Evolutionary conservation across 2,329 filamentous ascomycete genomes (phyloP), one percentile per base, ranked within the genome.

Genomic region (Ceratocystis alfenasii): DNA sequence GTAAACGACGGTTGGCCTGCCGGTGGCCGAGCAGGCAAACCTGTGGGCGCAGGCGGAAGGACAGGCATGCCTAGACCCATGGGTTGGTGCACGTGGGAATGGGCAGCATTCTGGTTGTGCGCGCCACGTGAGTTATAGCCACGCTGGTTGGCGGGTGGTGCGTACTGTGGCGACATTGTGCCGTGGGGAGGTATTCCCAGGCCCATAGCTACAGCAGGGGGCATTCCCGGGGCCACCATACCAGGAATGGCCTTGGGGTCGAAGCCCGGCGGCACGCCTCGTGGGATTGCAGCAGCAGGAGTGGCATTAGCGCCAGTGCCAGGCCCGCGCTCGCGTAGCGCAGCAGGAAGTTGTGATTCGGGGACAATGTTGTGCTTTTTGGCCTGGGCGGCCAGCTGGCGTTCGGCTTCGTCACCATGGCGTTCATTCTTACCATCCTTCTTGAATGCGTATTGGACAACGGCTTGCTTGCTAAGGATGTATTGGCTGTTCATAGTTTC

Each of bases 371-470:
- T 96, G 75, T 96, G 90, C 74, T 92, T 93, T 77, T 93, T 93
- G 66, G 92, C 94, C 76, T 96, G 89, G 33, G 88, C 87, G 36
- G 94, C 94, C 60, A 99, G 83, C 79, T 90, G 88, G 72, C 94
- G 83, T 77, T 99, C 94, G 36, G 94, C 94, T 71, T 91, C 84
- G 74, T 99, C 94, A 71, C 94, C 94, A 74, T 99, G 94, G 67
- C 94, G 82, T 78, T 97, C 93, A 71, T 93, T 93, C 78, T 96
- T 96, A 70, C 94, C 94, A 73, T 99, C 94, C 77, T 97, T 97
- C 81, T 99, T 99, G 83, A 96, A 97, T 48, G 94, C 94, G 75
- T 97, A 99, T 76, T 97, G 93, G 57, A 99, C 94, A 2, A 88
- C 89, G 71, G 97, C 88, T 75, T 96, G 89, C 78, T 96, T 96